phyloP scores from a whole-genome alignment of 257 asterid species.

The Fraxinus excelsior region DNA sequence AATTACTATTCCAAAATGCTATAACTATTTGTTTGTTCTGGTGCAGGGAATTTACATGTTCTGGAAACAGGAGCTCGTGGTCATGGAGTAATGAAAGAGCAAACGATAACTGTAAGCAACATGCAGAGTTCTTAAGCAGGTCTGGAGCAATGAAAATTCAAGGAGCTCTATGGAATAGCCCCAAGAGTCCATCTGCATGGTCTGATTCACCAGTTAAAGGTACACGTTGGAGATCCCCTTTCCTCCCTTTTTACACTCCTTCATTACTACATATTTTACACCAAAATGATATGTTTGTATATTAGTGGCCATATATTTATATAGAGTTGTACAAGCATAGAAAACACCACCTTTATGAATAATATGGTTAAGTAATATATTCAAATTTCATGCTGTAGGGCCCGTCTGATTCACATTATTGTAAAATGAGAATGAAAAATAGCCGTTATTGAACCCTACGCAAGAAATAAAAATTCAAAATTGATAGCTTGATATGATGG shows the following conservation, averaged over 20 bases:
- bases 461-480: too few relatives aligned
- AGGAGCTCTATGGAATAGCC: constrained; percentile 46
- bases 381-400: neutral
- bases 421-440: too few relatives aligned
- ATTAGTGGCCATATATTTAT: neutral
- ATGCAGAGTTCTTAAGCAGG: constrained; percentile 67
- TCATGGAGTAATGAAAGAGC: constrained; percentile 35
- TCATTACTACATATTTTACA: neutral
- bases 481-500: too few relatives aligned
- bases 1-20: too few relatives aligned
- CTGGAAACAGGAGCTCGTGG: constrained; percentile 38
- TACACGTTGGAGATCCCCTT: constrained; percentile 20
- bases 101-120: constrained; percentile 36
- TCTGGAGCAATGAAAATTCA: constrained; percentile 39
- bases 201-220: constrained; percentile 53
- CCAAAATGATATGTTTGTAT: neutral
- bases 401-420: too few relatives aligned
- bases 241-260: neutral
- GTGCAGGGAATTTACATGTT: constrained; percentile 48
- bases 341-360: neutral
- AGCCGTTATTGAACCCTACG: too few relatives aligned
- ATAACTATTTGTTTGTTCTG: neutral
- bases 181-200: constrained; percentile 44
- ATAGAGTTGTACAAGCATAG: neutral
- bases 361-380: neutral